Base-by-base conservation (phyloP, 2,329 filamentous ascomycete genomes). In the Nemania abortiva region DNA sequence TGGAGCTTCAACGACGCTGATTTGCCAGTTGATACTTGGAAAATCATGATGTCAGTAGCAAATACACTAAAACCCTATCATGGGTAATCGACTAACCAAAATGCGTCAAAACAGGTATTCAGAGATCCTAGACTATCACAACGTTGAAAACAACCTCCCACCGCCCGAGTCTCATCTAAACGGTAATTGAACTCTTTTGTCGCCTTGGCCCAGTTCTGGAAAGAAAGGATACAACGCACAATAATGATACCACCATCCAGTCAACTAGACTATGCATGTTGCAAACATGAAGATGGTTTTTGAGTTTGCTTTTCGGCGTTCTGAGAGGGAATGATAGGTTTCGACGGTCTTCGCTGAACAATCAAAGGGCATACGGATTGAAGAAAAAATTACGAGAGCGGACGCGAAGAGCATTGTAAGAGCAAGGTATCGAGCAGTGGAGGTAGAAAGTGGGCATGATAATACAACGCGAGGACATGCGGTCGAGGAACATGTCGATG, bases 1-100 rank as follows among this genome's bases (percentile, higher is more conserved):
- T 99, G 96, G 96, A 98, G 95, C 63, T 99, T 99, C 84, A 98
- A 98, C 81, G 96, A 99, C 77, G 96, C 95, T 56, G 96, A 99
- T 79, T 85, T 99, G 66, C 95, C 96, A 0, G 95, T 98, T 59
- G 96, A 99, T 79, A 97, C 95, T n/a, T 99, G 96, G 96, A 99
- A 99, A 86, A 98, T 99, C 80, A 99, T 98, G 96, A 99, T 99
- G 96, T 97, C 87, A 79, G 92, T 47, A 68, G 4, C 13, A 11
- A 15, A 52, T 11, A 20, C 15, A 20, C n/a, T 29, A 2, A 18
- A 52, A 11, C 18, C 15, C 13, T 18, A 22, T 65, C 63, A 20
- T 68, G 3, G 10, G 15, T 24, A 45, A 27, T 59, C 67, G 37
- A 73, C 74, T 77, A 73, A 75, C 70, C 68, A 55, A 62, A 74